These are phyloP conservation scores for Chamaenerion angustifolium DNA, from an alignment of 345 rosid genomes.

Conservation along the genomic window DNA sequence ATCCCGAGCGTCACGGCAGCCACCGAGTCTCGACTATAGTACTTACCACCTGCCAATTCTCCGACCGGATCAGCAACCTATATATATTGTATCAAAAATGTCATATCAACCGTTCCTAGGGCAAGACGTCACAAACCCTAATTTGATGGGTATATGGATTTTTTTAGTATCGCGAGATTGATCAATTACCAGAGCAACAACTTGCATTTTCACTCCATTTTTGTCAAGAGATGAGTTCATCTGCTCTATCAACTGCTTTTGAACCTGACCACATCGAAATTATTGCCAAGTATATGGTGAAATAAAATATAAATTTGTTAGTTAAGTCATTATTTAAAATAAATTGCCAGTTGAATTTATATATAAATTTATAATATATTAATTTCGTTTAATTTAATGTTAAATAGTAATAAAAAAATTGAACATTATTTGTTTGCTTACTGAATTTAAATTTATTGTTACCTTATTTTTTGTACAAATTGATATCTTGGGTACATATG, in stretches of 20 bases:
- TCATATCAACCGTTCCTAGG: no score
- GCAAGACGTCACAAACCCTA: no score
- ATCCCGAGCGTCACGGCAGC: constrained; percentile 46
- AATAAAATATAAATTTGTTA: no score
- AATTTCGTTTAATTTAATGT: no score
- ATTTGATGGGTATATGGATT: no score
- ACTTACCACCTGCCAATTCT: constrained; percentile 48
- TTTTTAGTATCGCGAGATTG: background rate
- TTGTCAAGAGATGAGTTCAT: constrained; percentile 33
- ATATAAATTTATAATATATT: no score
- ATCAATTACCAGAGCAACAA: constrained; percentile 16
- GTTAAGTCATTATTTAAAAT: no score
- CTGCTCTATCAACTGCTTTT: constrained; percentile 15
- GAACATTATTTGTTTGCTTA: no score
- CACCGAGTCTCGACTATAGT: constrained; percentile 34
- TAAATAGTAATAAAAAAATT: no score
- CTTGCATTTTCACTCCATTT: constrained; percentile 26
- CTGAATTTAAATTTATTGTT: no score
- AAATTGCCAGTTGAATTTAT: background rate
- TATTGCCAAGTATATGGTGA: background rate
- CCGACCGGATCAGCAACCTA: constrained; percentile 47
- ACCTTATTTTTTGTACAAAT: no score
- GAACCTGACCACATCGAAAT: constrained; percentile 10
- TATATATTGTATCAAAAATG: background rate
- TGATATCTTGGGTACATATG: no score